Percentiles rank a stretch among this genome's conserved stretches.
phyloP scores from a whole-genome alignment of 306 rosid species.

The Prunus campanulata region DNA sequence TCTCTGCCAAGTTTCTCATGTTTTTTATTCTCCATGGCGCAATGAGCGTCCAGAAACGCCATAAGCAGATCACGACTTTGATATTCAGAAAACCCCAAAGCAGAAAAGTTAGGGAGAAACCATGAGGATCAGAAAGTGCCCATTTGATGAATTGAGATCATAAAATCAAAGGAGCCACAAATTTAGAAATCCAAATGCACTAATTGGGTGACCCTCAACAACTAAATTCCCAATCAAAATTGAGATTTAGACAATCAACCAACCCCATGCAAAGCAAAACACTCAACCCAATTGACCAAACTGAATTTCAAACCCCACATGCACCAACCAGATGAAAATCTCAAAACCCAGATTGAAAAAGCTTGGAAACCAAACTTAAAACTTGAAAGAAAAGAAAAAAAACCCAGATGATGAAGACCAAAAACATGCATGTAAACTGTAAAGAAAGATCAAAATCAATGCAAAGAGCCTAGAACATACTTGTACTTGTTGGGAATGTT shows the following conservation, averaged over 20 bases:
- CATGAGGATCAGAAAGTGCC: too few relatives aligned
- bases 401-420: not conserved
- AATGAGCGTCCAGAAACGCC: constrained; percentile 42
- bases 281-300: not conserved
- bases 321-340: not conserved
- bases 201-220: too few relatives aligned
- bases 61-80: constrained; percentile 41
- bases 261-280: too few relatives aligned
- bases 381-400: not conserved
- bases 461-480: constrained; percentile 21
- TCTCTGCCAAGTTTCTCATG: not conserved
- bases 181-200: too few relatives aligned
- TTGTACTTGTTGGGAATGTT: constrained; percentile 58
- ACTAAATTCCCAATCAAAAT: too few relatives aligned
- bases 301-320: not conserved
- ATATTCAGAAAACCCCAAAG: not conserved
- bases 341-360: not conserved
- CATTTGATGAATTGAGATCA: too few relatives aligned
- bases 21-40: constrained; percentile 28
- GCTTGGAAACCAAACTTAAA: not conserved
- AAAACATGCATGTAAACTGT: constrained; percentile 38
- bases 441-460: not conserved
- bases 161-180: too few relatives aligned
- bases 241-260: not conserved
- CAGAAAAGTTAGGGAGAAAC: not conserved